Evolutionary conservation across 257 asterid genomes (phyloP).

Genomic region (Nicotiana noctiflora): DNA sequence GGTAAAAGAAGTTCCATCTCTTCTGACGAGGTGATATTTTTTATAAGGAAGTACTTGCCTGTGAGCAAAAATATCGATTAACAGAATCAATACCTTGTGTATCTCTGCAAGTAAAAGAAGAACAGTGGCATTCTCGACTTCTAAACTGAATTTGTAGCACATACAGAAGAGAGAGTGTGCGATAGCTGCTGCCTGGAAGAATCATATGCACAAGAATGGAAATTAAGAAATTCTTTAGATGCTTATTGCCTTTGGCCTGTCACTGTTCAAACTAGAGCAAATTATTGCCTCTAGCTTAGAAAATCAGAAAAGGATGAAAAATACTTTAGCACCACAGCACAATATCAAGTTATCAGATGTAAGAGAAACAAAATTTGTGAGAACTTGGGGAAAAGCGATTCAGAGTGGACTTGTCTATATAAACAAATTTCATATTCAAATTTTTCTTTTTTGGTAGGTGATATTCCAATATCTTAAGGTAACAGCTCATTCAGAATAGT

Average conservation of each 20-base stretch:
- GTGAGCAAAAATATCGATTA: neutral
- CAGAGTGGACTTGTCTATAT: neutral
- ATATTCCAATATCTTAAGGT: neutral
- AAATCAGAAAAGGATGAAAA: neutral
- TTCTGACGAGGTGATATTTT: slow-evolving; percentile 4
- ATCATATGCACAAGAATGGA: slow-evolving; percentile 19
- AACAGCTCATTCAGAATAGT: neutral
- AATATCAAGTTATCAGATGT: neutral
- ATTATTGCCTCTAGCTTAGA: neutral
- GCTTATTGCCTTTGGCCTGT: neutral
- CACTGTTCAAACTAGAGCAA: neutral
- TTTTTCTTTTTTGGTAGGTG: too few species aligned
- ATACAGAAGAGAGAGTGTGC: slow-evolving; percentile 73
- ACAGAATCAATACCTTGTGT: slow-evolving; percentile 56
- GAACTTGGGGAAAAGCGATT: neutral
- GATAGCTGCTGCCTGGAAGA: slow-evolving; percentile 82
- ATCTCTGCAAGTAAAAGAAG: slow-evolving; percentile 97
- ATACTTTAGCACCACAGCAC: neutral
- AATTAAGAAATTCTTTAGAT: neutral
- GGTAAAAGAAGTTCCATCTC: neutral
- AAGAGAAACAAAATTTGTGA: slow-evolving; percentile 1
- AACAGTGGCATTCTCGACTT: slow-evolving; percentile 83
- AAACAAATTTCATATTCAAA: slow-evolving; percentile 2
- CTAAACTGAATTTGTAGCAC: slow-evolving; percentile 76
- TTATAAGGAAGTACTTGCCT: neutral